A percentile compares a stretch with the other conserved stretches of the same genome.
Conservation (phyloP, 1,139 yeast genomes). For the Sugiyamaella grinbergsii region DNA sequence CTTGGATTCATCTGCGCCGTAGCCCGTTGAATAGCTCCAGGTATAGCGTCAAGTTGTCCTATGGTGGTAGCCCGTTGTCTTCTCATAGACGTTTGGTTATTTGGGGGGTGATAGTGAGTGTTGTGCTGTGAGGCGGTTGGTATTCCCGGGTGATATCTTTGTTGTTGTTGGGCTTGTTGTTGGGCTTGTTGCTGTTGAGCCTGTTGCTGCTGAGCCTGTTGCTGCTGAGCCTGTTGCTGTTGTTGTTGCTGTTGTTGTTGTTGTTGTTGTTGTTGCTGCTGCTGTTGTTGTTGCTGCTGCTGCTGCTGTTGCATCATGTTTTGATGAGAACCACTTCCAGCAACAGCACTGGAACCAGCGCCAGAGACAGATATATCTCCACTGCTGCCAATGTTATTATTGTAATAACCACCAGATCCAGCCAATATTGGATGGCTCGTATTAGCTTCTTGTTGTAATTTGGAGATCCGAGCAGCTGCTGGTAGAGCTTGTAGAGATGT, state of each 20-base stretch:
- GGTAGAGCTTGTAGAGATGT: constrained; percentile 6
- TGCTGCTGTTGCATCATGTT: constrained; percentile 2
- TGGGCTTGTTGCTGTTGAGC: constrained; percentile 21
- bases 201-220: constrained; percentile 14
- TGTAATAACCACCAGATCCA: constrained; percentile 11
- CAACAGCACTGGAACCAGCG: background rate
- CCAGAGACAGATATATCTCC: background rate
- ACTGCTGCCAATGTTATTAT: constrained; percentile 15
- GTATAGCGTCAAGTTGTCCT: constrained; percentile 46
- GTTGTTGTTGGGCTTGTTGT: constrained; percentile 22
- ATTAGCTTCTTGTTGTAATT: constrained; percentile 1
- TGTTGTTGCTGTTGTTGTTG: constrained; percentile 6
- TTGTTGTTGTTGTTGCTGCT: constrained; percentile 20
- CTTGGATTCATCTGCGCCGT: constrained; percentile 46
- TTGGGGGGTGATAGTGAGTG: constrained; percentile 1
- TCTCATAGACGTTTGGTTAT: constrained; percentile 25
- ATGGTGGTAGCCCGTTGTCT: constrained; percentile 47
- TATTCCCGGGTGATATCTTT: constrained; percentile 16
- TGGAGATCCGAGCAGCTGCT: background rate
- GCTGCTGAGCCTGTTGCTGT: constrained; percentile 7
- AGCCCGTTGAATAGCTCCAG: constrained; percentile 47
- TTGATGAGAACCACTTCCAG: background rate
- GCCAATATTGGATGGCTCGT: constrained; percentile 15
- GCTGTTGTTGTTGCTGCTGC: constrained; percentile 22
- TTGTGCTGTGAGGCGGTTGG: constrained; percentile 10